phyloP scores from a whole-genome alignment of 495 filamentous ascomycete genomes.

The Cryomyces antarcticus region DNA sequence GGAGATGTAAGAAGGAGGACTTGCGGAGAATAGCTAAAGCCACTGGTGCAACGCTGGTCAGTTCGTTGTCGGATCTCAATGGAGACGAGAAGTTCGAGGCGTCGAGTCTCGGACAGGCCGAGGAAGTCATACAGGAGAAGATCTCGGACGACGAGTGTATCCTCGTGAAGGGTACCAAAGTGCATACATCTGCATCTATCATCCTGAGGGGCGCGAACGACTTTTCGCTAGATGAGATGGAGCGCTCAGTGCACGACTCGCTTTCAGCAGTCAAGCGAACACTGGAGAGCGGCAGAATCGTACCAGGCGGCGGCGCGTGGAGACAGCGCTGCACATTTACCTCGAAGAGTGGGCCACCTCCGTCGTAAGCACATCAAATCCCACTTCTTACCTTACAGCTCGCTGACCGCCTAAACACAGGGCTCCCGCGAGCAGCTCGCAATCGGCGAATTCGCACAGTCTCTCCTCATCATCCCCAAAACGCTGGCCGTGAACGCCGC shows the following conservation, averaged over 20 bases:
- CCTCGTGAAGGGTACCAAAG: constrained; percentile 85
- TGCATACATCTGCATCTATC: constrained; percentile 82
- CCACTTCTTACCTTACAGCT: neutral
- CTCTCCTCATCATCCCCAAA: constrained; percentile 87
- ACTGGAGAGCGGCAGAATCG: constrained; percentile 87
- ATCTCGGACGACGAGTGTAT: constrained; percentile 99
- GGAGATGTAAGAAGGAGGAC: constrained; percentile 97
- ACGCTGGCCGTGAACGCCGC: constrained; percentile 94
- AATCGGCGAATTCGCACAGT: constrained; percentile 90
- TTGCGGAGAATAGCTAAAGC: constrained; percentile 89
- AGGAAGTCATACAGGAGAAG: constrained; percentile 89
- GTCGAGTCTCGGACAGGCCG: constrained; percentile 70
- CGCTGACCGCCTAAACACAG: constrained; percentile 13
- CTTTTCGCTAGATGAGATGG: constrained; percentile 96
- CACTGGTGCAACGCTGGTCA: constrained; percentile 80
- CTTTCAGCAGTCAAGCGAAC: constrained; percentile 93
- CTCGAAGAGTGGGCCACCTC: constrained; percentile 98
- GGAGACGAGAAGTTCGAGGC: constrained; percentile 93
- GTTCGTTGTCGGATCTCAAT: constrained; percentile 85
- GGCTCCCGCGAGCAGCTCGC: constrained; percentile 94
- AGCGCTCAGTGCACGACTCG: constrained; percentile 92
- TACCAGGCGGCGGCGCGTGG: constrained; percentile 93
- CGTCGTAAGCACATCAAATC: constrained; percentile 34
- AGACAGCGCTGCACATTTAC: constrained; percentile 98
- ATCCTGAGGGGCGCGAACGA: constrained; percentile 93